Base-by-base conservation (phyloP, 345 rosid species). In the Salix purpurea region DNA sequence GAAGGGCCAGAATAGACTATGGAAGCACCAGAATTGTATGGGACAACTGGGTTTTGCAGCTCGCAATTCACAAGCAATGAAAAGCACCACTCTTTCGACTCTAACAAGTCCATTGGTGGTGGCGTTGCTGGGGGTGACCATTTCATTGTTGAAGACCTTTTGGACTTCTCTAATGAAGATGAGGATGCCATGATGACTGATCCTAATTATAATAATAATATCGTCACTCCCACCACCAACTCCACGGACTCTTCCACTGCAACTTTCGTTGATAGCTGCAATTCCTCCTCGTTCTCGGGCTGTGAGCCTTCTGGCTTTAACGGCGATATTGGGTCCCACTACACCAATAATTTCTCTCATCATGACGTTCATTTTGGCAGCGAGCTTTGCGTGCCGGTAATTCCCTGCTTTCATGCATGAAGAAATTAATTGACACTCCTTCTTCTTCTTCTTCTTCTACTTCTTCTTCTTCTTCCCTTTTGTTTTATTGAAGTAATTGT, bases 331-430 rank as follows among this genome's bases (percentile, higher is more conserved):
- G 86, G 83, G 2, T 85, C 83, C 42, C 83, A 84, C 28, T 6
- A 58, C 28, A 58, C 28, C 62, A 58, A 58, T 58, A 80, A 73
- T 65, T 76, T 82, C 44, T 18, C 84, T 39, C 68, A 28, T n/a
- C 68, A 28, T 44, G 90, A 86, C 54, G 76, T 75, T 68, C 85
- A 86, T 28, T 87, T 90, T 85, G 85, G 92, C 67, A 83, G 87
- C 78, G 99, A 96, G 75, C 95, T 96, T 65, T 88, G 89, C 72
- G 92, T 93, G 7, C 99, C 99, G 93, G 99, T 96, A 92, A 70
- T 16, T 58, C 21, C 9, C 3, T 46, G 1, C n/a, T 12, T 14
- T 46, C 16, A 58, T 23, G 62, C 62, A 58, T 58, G 62, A 37
- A 24, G 62, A 37, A 24, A 18, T 50, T 34, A 5, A 5, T 34